phyloP scores from a whole-genome alignment of 495 filamentous ascomycete genomes.

The Schizothecium vesticola region DNA sequence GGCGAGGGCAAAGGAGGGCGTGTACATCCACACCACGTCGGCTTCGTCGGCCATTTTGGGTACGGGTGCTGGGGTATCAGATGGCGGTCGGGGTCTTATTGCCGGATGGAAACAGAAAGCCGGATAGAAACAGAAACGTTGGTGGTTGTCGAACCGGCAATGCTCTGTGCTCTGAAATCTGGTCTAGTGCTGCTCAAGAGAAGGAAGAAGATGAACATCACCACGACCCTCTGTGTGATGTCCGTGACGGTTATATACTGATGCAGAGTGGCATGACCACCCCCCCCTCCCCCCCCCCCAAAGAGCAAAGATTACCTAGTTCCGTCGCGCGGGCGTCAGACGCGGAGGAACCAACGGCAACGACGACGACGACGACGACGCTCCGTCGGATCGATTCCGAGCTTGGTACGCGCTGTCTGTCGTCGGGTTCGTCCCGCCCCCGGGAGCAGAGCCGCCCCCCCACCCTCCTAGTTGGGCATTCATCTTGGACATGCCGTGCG shows the following conservation, averaged over 20 bases:
- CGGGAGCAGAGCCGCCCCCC: background rate
- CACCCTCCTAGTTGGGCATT: background rate
- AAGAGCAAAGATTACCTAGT: background rate
- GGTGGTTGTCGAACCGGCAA: background rate
- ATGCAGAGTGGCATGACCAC: no score
- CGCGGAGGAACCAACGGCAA: background rate
- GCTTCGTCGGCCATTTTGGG: background rate
- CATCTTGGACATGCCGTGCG: no score
- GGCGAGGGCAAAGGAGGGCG: conserved; percentile 26
- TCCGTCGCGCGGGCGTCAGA: background rate
- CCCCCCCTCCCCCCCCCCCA: no score
- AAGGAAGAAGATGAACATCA: background rate
- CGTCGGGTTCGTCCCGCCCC: background rate
- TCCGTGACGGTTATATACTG: background rate
- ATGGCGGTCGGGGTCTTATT: background rate
- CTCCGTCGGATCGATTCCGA: background rate
- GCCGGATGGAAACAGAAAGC: background rate
- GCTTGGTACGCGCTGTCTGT: background rate
- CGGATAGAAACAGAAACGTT: no score
- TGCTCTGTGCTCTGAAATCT: background rate
- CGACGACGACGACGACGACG: background rate
- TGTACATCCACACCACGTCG: conserved; percentile 22
- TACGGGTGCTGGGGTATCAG: background rate
- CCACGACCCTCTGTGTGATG: background rate
- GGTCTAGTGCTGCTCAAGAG: background rate